phyloP scores from a whole-genome alignment of 345 rosid genomes.

The Erysimum cheiranthoides region DNA sequence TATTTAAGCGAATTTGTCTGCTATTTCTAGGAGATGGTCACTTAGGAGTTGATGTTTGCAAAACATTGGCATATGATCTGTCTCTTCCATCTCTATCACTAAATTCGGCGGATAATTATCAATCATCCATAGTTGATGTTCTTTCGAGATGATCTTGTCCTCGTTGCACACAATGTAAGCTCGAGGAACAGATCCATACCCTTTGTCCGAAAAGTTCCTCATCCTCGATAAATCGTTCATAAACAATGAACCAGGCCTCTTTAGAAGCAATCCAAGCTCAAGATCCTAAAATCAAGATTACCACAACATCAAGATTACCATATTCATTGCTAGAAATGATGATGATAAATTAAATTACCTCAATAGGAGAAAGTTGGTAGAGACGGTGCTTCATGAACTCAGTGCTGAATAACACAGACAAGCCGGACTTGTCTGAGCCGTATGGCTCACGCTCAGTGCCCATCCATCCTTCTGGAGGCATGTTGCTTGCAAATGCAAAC shows the following conservation, averaged over 20 bases:
- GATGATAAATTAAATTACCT: conserved; percentile 21
- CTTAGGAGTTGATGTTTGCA: conserved; percentile 47
- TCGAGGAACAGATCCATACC: conserved; percentile 46
- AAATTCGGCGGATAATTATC: conserved; percentile 36
- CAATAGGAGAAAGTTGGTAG: conserved; percentile 41
- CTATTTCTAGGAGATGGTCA: conserved; percentile 30
- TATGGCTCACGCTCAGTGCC: conserved; percentile 22
- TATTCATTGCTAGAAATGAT: not conserved
- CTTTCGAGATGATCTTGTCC: conserved; percentile 39
- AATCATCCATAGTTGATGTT: conserved; percentile 48
- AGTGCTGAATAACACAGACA: conserved; percentile 17
- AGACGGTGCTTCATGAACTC: conserved; percentile 36
- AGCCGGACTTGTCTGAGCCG: conserved; percentile 24
- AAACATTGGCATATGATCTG: conserved; percentile 57
- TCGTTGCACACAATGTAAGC: conserved; percentile 46
- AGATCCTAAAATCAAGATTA: conserved; percentile 44
- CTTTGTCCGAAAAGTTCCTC: conserved; percentile 41
- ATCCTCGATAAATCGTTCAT: conserved; percentile 24
- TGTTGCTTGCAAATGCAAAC: conserved; percentile 13
- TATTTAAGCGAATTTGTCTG: not conserved
- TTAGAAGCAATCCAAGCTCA: conserved; percentile 47
- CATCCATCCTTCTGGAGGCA: conserved; percentile 38
- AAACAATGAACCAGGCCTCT: conserved; percentile 51
- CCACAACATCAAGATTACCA: not conserved
- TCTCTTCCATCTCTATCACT: conserved; percentile 45